Conservation (phyloP, 2,329 filamentous ascomycete genomes). For the Xylaria multiplex region DNA sequence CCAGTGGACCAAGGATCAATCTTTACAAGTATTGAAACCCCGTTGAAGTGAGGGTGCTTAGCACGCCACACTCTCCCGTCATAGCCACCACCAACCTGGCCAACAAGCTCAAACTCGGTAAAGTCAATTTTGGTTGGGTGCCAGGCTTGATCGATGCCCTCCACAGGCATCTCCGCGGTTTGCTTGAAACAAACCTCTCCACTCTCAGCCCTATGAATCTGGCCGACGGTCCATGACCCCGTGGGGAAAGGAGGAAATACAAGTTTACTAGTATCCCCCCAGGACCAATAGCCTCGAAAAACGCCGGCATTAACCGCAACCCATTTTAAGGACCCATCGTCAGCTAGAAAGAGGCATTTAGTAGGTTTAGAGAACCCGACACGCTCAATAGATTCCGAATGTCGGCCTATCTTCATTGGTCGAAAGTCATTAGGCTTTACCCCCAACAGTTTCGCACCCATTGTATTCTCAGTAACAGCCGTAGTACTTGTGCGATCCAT, state of each 20-base stretch:
- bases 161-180: not conserved
- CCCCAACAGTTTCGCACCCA: constrained; percentile 9
- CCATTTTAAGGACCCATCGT: constrained; percentile 20
- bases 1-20: not conserved
- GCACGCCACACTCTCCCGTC: not conserved
- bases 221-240: constrained; percentile 22
- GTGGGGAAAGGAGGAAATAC: constrained; percentile 21
- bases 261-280: not conserved
- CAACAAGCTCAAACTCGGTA: constrained; percentile 6
- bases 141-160: constrained; percentile 6
- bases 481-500: not conserved
- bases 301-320: constrained; percentile 23
- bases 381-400: constrained; percentile 22
- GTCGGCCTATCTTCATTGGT: not conserved
- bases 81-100: not conserved
- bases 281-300: constrained; percentile 10
- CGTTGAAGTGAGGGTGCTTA: constrained; percentile 13
- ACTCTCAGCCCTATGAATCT: constrained; percentile 11
- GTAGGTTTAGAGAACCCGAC: constrained; percentile 27
- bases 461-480: not conserved
- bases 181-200: constrained; percentile 8
- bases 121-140: constrained; percentile 21
- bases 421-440: not conserved
- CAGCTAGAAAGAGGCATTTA: constrained; percentile 20
- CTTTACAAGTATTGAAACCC: not conserved